Evolutionary conservation across 2,329 filamentous ascomycete genomes (phyloP).

Genomic region (Thelonectria rubi): DNA sequence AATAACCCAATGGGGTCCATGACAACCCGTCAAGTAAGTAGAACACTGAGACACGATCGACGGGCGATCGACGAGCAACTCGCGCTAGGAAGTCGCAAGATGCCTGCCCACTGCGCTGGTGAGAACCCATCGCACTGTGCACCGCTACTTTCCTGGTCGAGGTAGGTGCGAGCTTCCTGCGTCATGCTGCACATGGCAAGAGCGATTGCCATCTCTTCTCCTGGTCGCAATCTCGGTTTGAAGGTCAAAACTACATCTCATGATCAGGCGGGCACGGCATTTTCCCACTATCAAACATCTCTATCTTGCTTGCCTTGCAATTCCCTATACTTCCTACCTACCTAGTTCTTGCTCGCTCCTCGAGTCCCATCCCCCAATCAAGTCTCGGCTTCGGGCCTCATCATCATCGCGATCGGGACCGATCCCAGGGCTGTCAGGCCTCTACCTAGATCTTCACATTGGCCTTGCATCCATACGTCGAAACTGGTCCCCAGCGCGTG

Average conservation of each 20-base stretch:
- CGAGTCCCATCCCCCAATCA: constrained; percentile 10
- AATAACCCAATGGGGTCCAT: not conserved
- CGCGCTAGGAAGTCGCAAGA: constrained; percentile 1
- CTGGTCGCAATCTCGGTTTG: not conserved
- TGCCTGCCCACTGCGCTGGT: not conserved
- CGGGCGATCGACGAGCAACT: constrained; percentile 1
- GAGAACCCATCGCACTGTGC: constrained; percentile 37
- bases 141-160: constrained; percentile 40
- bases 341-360: constrained; percentile 26
- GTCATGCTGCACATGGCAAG: not conserved
- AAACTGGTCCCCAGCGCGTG: not conserved
- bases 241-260: not conserved
- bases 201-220: not conserved
- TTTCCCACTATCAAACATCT: not conserved
- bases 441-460: constrained; percentile 27
- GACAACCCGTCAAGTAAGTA: not conserved
- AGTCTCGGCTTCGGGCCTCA: not conserved
- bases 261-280: not conserved
- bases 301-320: not conserved
- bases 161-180: not conserved
- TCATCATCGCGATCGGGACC: not conserved
- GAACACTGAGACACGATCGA: not conserved
- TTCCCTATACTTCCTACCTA: not conserved
- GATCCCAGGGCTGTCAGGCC: not conserved
- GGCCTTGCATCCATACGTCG: constrained; percentile 9